A percentile compares a stretch with the other conserved stretches of the same genome.
Conservation (phyloP, 2,329 filamentous ascomycete species). For the Capronia coronata region DNA sequence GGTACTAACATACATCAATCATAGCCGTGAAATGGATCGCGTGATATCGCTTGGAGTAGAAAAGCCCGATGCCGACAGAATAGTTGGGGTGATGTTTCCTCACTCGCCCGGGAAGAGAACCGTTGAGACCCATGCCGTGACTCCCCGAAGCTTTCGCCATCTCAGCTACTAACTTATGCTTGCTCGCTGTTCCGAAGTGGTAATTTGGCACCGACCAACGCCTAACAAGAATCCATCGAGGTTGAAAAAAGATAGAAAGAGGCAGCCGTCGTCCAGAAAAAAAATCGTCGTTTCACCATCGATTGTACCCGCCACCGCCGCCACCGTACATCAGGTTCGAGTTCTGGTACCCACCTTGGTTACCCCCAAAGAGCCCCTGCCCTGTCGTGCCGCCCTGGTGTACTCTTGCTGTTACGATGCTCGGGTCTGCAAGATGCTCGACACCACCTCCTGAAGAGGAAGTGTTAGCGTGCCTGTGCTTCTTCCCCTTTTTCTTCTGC, state of each 20-base stretch:
- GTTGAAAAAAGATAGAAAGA: constrained; percentile 24
- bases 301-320: constrained; percentile 52
- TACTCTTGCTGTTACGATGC: constrained; percentile 96
- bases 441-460: constrained; percentile 99
- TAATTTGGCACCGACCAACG: constrained; percentile 27
- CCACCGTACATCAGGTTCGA: constrained; percentile 72
- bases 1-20: constrained; percentile 47
- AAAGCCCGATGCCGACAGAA: constrained; percentile 35
- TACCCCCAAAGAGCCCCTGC: constrained; percentile 83
- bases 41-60: constrained; percentile 30
- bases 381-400: constrained; percentile 81
- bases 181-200: constrained; percentile 21
- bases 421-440: constrained; percentile 99
- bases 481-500: constrained; percentile 99
- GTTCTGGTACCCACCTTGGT: constrained; percentile 83
- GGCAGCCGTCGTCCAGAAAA: constrained; percentile 22
- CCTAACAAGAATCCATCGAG: constrained; percentile 26
- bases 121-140: constrained; percentile 20
- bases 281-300: constrained; percentile 54
- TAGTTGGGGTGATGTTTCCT: constrained; percentile 26
- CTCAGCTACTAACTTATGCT: constrained; percentile 25
- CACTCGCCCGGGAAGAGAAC: constrained; percentile 20
- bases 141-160: constrained; percentile 26
- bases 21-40: constrained; percentile 31
- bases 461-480: constrained; percentile 99